Conservation (phyloP, 2,329 filamentous ascomycete genomes). For the Neodidymelliopsis sp. region DNA sequence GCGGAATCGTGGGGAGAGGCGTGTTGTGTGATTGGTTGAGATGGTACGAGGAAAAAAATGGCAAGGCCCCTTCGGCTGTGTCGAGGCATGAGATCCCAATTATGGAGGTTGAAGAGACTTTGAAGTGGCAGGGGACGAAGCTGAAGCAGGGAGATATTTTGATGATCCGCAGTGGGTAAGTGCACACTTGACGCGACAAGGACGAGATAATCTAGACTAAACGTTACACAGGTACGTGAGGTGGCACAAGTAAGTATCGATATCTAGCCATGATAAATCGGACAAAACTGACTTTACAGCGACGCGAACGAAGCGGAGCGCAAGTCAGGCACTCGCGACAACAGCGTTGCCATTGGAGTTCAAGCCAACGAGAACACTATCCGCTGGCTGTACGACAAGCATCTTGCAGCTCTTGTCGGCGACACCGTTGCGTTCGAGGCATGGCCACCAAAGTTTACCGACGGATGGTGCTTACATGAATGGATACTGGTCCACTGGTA, state of each 20-base stretch:
- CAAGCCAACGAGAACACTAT: conserved; percentile 42
- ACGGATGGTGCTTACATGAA: conserved; percentile 46
- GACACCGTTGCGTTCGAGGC: conserved; percentile 53
- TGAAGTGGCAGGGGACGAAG: conserved; percentile 42
- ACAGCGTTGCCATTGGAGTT: conserved; percentile 42
- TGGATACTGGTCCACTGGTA: conserved; percentile 42
- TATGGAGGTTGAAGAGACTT: conserved; percentile 37
- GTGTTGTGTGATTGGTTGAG: conserved; percentile 45
- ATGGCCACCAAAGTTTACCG: conserved; percentile 40
- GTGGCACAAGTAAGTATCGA: conserved; percentile 41
- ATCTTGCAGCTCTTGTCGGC: conserved; percentile 47
- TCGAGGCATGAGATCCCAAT: conserved; percentile 41
- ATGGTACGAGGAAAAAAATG: conserved; percentile 43
- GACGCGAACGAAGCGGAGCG: conserved; percentile 36
- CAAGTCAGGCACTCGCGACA: conserved; percentile 44
- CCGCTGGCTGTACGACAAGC: conserved; percentile 49
- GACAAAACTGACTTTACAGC: conserved; percentile 8
- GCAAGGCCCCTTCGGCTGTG: conserved; percentile 36
- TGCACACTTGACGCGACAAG: no score
- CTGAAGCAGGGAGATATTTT: conserved; percentile 45
- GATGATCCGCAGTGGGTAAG: conserved; percentile 52
- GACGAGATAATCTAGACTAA: no score
- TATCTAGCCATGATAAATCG: not conserved
- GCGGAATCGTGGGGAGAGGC: conserved; percentile 46
- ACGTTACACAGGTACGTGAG: no score